These are phyloP conservation scores for Proliferodiscus dingleyae DNA, from an alignment of 2,329 filamentous ascomycete species.

Conservation along the genomic window DNA sequence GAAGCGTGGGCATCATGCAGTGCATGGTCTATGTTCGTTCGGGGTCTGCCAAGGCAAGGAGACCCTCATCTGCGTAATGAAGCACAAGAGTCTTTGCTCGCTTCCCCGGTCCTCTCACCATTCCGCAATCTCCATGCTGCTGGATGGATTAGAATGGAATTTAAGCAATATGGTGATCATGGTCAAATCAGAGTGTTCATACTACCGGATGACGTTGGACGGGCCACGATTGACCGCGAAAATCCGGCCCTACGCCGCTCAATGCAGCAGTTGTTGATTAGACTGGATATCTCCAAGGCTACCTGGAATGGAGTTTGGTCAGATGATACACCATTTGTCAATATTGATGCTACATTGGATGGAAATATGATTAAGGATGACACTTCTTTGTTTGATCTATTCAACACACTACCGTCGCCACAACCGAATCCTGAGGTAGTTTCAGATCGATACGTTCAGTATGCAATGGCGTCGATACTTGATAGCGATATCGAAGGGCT, in stretches of 20 bases:
- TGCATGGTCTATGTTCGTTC: conserved; percentile 20
- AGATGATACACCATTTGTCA: conserved; percentile 28
- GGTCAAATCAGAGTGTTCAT: conserved; percentile 51
- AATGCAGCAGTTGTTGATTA: conserved; percentile 44
- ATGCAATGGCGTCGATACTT: conserved; percentile 53
- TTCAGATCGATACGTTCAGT: conserved; percentile 44
- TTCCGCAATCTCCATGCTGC: conserved; percentile 18
- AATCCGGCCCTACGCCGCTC: conserved; percentile 40
- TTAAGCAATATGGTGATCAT: conserved; percentile 17
- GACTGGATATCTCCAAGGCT: conserved; percentile 49
- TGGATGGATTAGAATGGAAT: conserved; percentile 30
- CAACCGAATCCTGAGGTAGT: conserved; percentile 48
- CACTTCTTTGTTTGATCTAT: conserved; percentile 61
- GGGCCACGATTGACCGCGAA: conserved; percentile 46
- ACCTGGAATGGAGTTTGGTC: conserved; percentile 48
- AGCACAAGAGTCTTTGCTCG: conserved; percentile 20
- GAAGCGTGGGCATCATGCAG: conserved; percentile 11
- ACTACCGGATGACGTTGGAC: conserved; percentile 60
- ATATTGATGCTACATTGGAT: conserved; percentile 34
- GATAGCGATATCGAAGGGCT: conserved; percentile 51
- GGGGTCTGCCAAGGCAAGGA: conserved; percentile 9
- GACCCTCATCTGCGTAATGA: conserved; percentile 8
- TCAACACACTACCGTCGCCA: conserved; percentile 70
- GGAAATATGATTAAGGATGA: conserved; percentile 31
- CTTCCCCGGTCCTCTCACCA: conserved; percentile 9